phyloP scores from a whole-genome alignment of 2,329 filamentous ascomycete genomes.

The Didymosphaeria variabile region DNA sequence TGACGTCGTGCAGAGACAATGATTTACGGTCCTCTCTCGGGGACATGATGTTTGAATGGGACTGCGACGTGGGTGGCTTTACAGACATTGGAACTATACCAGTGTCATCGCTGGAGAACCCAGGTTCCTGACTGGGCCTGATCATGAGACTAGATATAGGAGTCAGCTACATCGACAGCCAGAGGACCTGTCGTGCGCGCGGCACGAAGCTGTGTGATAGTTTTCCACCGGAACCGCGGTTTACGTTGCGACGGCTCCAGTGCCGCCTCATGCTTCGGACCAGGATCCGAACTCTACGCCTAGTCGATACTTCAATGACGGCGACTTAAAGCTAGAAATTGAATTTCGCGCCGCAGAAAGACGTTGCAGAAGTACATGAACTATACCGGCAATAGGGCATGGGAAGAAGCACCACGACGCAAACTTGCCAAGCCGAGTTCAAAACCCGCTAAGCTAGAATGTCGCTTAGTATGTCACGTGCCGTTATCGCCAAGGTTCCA shows the following conservation, averaged over 20 bases:
- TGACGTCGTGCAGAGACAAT: neutral
- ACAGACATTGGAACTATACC: neutral
- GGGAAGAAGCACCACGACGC: neutral
- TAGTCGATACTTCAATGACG: neutral
- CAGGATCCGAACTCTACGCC: neutral
- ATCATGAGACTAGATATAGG: neutral
- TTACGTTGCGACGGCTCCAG: conserved; percentile 8
- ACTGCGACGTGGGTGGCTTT: neutral
- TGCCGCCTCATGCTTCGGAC: neutral
- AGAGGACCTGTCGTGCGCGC: neutral
- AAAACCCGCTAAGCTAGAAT: too few relatives aligned
- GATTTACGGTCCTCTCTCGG: neutral
- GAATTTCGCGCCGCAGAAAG: too few relatives aligned
- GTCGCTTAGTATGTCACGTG: too few relatives aligned
- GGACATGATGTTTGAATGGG: neutral
- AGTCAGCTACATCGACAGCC: neutral
- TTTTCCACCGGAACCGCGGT: conserved; percentile 8
- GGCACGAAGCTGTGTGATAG: neutral
- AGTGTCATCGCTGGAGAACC: neutral
- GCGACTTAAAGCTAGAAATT: neutral
- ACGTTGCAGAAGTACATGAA: neutral
- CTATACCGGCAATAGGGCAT: neutral
- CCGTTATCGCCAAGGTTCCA: too few relatives aligned
- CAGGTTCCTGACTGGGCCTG: neutral
- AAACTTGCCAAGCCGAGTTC: too few relatives aligned